Conservation (phyloP, 2,329 filamentous ascomycete genomes). For the Neofusicoccum laricinum region DNA sequence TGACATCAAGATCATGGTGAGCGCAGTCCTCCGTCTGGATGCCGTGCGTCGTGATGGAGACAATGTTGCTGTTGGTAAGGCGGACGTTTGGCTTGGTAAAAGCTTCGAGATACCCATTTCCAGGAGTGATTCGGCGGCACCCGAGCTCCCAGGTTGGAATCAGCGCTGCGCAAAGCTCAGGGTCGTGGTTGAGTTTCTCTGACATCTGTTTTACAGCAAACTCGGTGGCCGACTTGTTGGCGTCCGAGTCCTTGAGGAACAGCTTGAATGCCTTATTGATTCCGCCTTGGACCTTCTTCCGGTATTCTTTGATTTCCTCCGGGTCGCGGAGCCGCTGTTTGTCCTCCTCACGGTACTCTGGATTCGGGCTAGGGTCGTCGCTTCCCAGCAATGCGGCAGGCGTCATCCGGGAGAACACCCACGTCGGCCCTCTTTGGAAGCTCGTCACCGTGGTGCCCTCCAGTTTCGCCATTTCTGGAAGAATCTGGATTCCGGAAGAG, state of each 20-base stretch:
- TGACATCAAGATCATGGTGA: conserved; percentile 41
- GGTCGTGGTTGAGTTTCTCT: conserved; percentile 43
- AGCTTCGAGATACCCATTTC: conserved; percentile 50
- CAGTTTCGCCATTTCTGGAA: conserved; percentile 26
- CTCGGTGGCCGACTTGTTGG: conserved; percentile 37
- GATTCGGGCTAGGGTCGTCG: conserved; percentile 27
- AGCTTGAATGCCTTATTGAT: background rate
- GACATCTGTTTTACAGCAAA: conserved; percentile 44
- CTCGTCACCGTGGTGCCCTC: conserved; percentile 47
- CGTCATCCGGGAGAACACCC: conserved; percentile 50
- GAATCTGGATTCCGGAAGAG: background rate
- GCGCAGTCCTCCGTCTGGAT: conserved; percentile 43
- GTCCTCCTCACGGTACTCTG: conserved; percentile 41
- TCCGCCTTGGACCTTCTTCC: conserved; percentile 46
- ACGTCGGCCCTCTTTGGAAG: conserved; percentile 52
- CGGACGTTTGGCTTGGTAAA: conserved; percentile 51
- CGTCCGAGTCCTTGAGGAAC: conserved; percentile 42
- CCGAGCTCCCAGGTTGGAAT: conserved; percentile 46
- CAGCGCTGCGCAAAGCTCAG: conserved; percentile 26
- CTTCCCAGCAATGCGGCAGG: conserved; percentile 46
- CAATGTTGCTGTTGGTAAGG: conserved; percentile 48
- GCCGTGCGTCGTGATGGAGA: conserved; percentile 44
- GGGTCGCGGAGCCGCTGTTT: conserved; percentile 42
- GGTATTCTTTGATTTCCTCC: conserved; percentile 40
- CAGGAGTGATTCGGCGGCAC: conserved; percentile 46